Conservation (phyloP, 345 rosid species). For the Brassica cretica region DNA sequence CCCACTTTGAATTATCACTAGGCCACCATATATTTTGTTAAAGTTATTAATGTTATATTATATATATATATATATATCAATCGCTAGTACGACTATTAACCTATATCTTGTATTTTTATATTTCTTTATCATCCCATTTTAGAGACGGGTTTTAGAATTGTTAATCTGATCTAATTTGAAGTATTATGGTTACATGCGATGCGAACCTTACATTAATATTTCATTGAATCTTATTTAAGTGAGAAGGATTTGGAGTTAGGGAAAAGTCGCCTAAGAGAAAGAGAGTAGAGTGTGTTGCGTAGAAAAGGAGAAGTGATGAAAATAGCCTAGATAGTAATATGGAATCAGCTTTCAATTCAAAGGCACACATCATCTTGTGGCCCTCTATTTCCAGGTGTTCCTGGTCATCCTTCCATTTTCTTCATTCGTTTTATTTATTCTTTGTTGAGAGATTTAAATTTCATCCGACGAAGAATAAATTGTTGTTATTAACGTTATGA, state of each 20-base stretch:
- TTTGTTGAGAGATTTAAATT: neutral
- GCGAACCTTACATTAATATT: neutral
- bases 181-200: neutral
- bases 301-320: constrained; percentile 13
- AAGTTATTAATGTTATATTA: neutral
- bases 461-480: neutral
- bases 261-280: constrained; percentile 30
- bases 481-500: neutral
- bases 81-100: neutral
- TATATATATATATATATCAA: too few species aligned
- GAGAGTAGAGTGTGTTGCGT: constrained; percentile 18
- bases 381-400: neutral
- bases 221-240: neutral
- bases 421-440: neutral
- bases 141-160: neutral
- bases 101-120: neutral
- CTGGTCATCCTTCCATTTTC: constrained; percentile 28
- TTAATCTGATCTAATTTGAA: neutral
- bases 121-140: neutral
- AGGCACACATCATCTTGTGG: constrained; percentile 22
- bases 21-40: neutral
- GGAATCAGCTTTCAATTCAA: constrained; percentile 24
- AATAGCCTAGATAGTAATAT: neutral
- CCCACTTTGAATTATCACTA: neutral
- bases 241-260: constrained; percentile 12